Evolutionary conservation across 2,329 filamentous ascomycete species (phyloP).

Genomic region (Sporothrix humicola): DNA sequence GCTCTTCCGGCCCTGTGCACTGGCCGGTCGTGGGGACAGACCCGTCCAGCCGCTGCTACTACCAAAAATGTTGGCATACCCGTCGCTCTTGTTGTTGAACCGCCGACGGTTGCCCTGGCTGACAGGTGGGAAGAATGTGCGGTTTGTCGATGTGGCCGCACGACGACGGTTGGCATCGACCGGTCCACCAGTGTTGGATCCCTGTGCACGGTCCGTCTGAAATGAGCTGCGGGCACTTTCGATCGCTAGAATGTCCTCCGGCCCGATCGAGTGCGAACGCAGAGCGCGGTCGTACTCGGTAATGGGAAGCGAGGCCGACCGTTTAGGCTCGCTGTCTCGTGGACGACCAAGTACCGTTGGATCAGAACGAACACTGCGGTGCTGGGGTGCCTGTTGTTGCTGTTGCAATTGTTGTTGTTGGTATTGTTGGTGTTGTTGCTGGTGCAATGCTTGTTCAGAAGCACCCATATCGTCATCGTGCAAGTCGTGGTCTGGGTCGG

Average conservation of each 20-base stretch:
- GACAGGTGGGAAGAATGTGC: constrained; percentile 47
- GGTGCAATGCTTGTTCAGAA: neutral
- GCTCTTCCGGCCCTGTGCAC: constrained; percentile 59
- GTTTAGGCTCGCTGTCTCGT: constrained; percentile 53
- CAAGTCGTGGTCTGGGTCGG: neutral
- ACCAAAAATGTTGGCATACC: constrained; percentile 38
- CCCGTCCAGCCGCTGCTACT: constrained; percentile 55
- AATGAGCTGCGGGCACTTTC: constrained; percentile 61
- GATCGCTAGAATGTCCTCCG: constrained; percentile 59
- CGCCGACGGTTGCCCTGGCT: constrained; percentile 39
- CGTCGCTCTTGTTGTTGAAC: constrained; percentile 38
- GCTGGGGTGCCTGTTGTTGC: constrained; percentile 46
- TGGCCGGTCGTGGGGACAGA: constrained; percentile 66
- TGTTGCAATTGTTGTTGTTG: constrained; percentile 20
- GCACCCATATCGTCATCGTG: neutral
- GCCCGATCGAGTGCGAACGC: constrained; percentile 65
- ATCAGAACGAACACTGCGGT: constrained; percentile 55
- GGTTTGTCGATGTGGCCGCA: constrained; percentile 48
- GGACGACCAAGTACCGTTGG: constrained; percentile 47
- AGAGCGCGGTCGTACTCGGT: constrained; percentile 66
- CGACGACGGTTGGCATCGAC: constrained; percentile 44
- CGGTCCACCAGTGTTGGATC: constrained; percentile 24
- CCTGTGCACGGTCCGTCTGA: constrained; percentile 50
- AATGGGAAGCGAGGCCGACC: constrained; percentile 64
- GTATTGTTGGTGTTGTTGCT: neutral